Evolutionary conservation across 73 alveolate genomes (phyloP).

Genomic region (Tetrahymena malaccensis): DNA sequence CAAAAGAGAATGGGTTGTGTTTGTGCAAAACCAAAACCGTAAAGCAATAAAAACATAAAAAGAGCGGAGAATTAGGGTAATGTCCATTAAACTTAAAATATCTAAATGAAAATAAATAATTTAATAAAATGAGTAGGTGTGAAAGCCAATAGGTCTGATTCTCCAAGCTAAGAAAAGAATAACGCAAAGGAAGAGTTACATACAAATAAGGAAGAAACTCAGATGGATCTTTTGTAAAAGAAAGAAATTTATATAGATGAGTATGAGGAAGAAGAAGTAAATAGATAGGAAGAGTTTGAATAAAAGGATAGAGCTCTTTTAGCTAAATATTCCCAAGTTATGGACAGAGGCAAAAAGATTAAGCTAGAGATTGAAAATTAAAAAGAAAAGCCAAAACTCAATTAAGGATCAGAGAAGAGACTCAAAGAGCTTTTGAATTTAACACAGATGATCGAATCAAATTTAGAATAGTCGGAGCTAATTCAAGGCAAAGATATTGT

Average conservation of each 20-base stretch:
- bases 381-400: neutral
- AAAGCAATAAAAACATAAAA: neutral
- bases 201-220: neutral
- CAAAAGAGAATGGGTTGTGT: neutral
- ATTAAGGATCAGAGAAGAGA: neutral
- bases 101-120: neutral
- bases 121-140: neutral
- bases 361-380: neutral
- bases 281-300: neutral
- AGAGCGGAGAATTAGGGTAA: neutral
- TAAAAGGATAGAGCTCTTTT: neutral
- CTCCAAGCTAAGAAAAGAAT: neutral
- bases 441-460: neutral
- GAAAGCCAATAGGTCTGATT: neutral
- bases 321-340: neutral
- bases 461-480: neutral
- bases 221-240: neutral
- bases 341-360: neutral
- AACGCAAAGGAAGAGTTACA: neutral
- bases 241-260: neutral
- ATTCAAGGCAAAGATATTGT: neutral
- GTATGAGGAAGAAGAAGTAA: neutral
- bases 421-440: neutral
- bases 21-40: neutral
- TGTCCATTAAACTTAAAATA: neutral